A percentile compares a stretch with the other conserved stretches of the same genome.
phyloP scores from a whole-genome alignment of 352 stramenopile genomes.

The Saprolegnia parasitica region DNA sequence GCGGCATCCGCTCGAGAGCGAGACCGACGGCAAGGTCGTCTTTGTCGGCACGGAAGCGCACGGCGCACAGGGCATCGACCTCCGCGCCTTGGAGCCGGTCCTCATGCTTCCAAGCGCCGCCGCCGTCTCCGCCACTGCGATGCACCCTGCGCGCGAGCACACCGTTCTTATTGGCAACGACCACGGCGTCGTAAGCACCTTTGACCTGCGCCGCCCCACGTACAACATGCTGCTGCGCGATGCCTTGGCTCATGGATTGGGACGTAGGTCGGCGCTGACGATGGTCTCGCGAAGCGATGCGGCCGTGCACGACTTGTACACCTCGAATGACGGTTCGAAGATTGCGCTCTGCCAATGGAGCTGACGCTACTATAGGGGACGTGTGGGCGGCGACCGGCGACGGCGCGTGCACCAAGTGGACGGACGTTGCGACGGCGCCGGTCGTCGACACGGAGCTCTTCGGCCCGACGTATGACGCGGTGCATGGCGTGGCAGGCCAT shows the following conservation, averaged over 20 bases:
- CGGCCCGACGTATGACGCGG: too few relatives aligned
- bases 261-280: constrained; percentile 41
- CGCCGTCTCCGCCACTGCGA: constrained; percentile 26
- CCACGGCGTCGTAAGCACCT: constrained; percentile 52
- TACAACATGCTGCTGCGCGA: constrained; percentile 25
- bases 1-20: constrained; percentile 33
- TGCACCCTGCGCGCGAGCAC: constrained; percentile 8
- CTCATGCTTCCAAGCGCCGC: constrained; percentile 15
- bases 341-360: too few relatives aligned
- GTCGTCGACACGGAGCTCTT: too few relatives aligned
- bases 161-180: constrained; percentile 57
- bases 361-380: too few relatives aligned
- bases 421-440: too few relatives aligned
- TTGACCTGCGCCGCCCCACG: constrained; percentile 56
- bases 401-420: too few relatives aligned
- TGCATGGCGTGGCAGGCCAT: too few relatives aligned
- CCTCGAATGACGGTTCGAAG: too few relatives aligned
- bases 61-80: constrained; percentile 53
- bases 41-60: constrained; percentile 63
- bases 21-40: constrained; percentile 58
- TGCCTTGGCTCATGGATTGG: background rate
- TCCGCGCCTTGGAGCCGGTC: constrained; percentile 44
- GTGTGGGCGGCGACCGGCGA: too few relatives aligned
- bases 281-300: constrained; percentile 51
- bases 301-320: constrained; percentile 47